Evolutionary conservation across 768 basidiomycete genomes (phyloP).

Genomic region (Cystobasidium tubakii): DNA sequence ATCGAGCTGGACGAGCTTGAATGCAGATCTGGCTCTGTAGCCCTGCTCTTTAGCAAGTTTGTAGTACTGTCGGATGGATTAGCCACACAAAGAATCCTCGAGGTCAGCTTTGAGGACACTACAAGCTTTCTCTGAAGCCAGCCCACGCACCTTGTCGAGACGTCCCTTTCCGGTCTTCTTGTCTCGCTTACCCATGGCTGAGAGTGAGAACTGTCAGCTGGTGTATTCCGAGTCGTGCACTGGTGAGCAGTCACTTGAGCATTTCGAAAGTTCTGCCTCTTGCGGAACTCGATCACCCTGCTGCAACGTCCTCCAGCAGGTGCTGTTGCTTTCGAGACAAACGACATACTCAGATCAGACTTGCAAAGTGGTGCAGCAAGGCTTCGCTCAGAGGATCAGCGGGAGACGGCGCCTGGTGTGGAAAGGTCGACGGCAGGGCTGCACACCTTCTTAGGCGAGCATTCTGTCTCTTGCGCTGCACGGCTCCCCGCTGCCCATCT

Average conservation of each 20-base stretch:
- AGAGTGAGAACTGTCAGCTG: background rate
- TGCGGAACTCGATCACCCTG: background rate
- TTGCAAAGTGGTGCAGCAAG: no score
- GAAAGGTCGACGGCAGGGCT: no score
- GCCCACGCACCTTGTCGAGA: constrained; percentile 27
- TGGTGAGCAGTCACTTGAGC: background rate
- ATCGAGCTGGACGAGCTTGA: constrained; percentile 97
- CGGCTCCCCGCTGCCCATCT: no score
- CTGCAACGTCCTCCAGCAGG: no score
- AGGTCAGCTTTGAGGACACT: background rate
- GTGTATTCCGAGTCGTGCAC: background rate
- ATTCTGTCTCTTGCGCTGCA: no score
- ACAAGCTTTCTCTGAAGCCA: background rate
- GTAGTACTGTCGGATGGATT: constrained; percentile 30
- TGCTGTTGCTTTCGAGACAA: no score
- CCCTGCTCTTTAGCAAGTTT: constrained; percentile 67
- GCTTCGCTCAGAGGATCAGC: no score
- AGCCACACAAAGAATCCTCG: background rate
- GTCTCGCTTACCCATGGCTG: constrained; percentile 65
- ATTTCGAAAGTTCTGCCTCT: background rate
- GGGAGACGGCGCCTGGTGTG: no score
- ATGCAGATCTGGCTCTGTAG: constrained; percentile 96
- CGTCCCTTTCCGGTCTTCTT: constrained; percentile 66
- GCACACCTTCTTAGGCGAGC: no score
- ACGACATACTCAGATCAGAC: no score